Percentiles rank a stretch among this genome's conserved stretches.
Evolutionary conservation across 768 basidiomycete species (phyloP).

Genomic region (Lactifluus volemus): DNA sequence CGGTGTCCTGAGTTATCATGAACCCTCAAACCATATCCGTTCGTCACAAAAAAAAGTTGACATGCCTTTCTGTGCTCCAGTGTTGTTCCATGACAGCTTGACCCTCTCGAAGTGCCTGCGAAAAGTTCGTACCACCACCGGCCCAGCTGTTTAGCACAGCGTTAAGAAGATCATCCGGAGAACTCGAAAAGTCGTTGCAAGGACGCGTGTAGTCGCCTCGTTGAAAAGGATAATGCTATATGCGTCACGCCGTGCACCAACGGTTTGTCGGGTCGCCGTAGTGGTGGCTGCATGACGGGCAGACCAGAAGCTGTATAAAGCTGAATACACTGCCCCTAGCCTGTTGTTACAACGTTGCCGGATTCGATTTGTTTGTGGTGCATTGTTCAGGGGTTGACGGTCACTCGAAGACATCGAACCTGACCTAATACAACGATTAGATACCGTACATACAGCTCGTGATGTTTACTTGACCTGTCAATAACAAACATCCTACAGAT

Average conservation of each 20-base stretch:
- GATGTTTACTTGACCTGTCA: slow-evolving; percentile 36
- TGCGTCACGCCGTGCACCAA: slow-evolving; percentile 37
- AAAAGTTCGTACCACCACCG: slow-evolving; percentile 37
- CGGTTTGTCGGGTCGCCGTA: slow-evolving; percentile 19
- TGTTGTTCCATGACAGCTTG: slow-evolving; percentile 33
- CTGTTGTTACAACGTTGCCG: slow-evolving; percentile 33
- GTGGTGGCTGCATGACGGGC: slow-evolving; percentile 36
- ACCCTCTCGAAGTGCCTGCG: slow-evolving; percentile 31
- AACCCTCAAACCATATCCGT: slow-evolving; percentile 3
- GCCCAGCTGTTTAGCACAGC: slow-evolving; percentile 29
- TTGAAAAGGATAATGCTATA: slow-evolving; percentile 50
- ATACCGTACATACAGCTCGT: background rate
- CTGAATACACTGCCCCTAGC: slow-evolving; percentile 50
- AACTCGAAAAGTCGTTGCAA: slow-evolving; percentile 41
- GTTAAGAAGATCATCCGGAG: slow-evolving; percentile 37
- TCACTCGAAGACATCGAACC: slow-evolving; percentile 40
- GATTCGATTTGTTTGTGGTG: slow-evolving; percentile 35
- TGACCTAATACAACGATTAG: slow-evolving; percentile 33
- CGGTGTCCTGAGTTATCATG: slow-evolving; percentile 30
- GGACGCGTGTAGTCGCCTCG: slow-evolving; percentile 12
- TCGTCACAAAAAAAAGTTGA: background rate
- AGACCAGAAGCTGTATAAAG: slow-evolving; percentile 47
- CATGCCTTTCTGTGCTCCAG: slow-evolving; percentile 46
- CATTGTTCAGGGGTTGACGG: slow-evolving; percentile 35
- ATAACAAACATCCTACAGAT: slow-evolving; percentile 39